Evolutionary conservation across 805 yeast species (phyloP).

Genomic region (Kazachstania taianensis): DNA sequence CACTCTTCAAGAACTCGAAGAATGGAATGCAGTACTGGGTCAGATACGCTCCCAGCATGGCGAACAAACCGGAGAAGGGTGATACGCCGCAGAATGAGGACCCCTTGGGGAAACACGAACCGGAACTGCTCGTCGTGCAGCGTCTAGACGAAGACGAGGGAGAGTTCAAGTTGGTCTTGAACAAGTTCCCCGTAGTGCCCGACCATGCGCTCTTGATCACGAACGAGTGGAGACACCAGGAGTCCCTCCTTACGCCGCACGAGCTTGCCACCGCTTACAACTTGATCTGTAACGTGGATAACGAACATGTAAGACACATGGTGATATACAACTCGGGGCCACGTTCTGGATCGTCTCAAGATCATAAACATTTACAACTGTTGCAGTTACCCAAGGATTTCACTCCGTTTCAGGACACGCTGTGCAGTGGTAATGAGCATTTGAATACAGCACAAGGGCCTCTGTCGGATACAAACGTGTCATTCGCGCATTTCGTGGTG

Average conservation of each 20-base stretch:
- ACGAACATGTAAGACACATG: constrained; percentile 35
- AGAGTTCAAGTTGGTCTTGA: constrained; percentile 55
- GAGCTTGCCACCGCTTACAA: constrained; percentile 55
- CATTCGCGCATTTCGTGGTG: constrained; percentile 74
- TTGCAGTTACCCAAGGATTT: constrained; percentile 56
- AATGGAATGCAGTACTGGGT: constrained; percentile 27
- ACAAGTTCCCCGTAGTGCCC: constrained; percentile 77
- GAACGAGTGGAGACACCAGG: constrained; percentile 60
- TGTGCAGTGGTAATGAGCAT: constrained; percentile 33
- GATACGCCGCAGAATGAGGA: constrained; percentile 33
- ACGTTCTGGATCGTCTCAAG: constrained; percentile 87
- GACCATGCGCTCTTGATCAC: constrained; percentile 77
- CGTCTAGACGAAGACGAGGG: constrained; percentile 32
- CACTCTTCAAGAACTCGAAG: constrained; percentile 22
- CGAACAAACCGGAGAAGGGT: constrained; percentile 32
- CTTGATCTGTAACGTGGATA: constrained; percentile 41
- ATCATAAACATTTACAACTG: constrained; percentile 88
- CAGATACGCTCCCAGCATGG: constrained; percentile 27
- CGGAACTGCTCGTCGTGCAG: constrained; percentile 53
- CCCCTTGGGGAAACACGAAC: constrained; percentile 79
- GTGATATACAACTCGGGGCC: constrained; percentile 87
- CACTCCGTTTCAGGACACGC: constrained; percentile 38
- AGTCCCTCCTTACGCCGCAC: constrained; percentile 53
- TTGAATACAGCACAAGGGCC: constrained; percentile 47
- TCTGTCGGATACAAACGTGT: constrained; percentile 45